Evolutionary conservation across 2,329 filamentous ascomycete species (phyloP), one percentile per base, ranked within the genome.

Genomic region (Neospermospora avenae): DNA sequence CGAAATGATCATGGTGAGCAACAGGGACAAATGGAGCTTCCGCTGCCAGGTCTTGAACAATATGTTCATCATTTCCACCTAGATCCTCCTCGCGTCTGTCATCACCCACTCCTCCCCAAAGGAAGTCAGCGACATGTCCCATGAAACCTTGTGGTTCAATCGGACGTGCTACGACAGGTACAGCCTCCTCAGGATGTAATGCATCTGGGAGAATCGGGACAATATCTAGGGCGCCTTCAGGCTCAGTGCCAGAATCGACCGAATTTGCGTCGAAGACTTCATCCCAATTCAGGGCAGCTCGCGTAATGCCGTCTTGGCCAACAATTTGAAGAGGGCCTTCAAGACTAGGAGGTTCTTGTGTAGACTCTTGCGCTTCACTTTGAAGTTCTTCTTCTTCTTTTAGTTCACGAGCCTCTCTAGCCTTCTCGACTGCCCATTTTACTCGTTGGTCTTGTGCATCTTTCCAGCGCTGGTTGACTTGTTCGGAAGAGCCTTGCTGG

Each of bases 1-100:
- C 64, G 20, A 67, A 59, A 3, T 60, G 59, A 16, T 66, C 69
- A 18, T 60, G 66, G 56, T 66, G 61, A 54, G 59, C 67, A 25
- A 72, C 77, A 31, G 81, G 81, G 0, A 85, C 81, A 65, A 87
- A 85, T 1, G 82, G 84, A 14, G 80, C 80, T 72, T 89, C 85
- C 31, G 81, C 77, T 7, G 79, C 81, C 25, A 85, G 74, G 60
- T 87, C 80, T 61, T 84, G 78, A 22, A 86, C 80, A 25, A 85
- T 74, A 48, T 83, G 82, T 55, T 86, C 86, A 63, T 86, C 85
- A 56, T 86, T 79, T 13, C 75, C 77, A 16, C 70, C 75, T 54
- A 74, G 72, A 41, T 73, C 74, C 59, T 83, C 76, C 61, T 76
- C 73, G 37, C 71, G 71, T 35, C 68, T 71, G 8, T 70, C 71